phyloP scores from a whole-genome alignment of 768 basidiomycete genomes.

The Suillus hirtellus region DNA sequence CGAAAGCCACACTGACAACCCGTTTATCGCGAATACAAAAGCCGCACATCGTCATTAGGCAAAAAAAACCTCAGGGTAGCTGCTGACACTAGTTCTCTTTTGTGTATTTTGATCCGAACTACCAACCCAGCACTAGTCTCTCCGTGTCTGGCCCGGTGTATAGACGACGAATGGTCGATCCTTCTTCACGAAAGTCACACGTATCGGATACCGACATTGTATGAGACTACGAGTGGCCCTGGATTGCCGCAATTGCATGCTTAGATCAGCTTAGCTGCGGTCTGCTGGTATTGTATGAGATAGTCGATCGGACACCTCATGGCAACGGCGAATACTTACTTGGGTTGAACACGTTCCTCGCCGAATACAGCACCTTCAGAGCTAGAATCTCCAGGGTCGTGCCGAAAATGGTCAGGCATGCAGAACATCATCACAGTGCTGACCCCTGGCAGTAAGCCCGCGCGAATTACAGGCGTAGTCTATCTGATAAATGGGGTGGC shows the following conservation, averaged over 20 bases:
- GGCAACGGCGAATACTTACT: conserved; percentile 10
- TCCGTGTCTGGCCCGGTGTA: background rate
- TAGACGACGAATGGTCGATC: background rate
- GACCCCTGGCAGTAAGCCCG: too few relatives aligned
- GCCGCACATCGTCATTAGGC: conserved; percentile 16
- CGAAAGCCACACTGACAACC: conserved; percentile 22
- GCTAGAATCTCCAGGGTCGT: conserved; percentile 1
- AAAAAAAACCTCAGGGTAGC: conserved; percentile 25
- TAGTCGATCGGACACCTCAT: conserved; percentile 6
- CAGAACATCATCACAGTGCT: background rate
- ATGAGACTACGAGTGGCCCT: background rate
- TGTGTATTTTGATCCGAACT: conserved; percentile 6
- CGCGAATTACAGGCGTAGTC: background rate
- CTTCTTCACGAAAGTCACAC: background rate
- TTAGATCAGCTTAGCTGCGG: background rate
- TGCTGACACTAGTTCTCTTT: conserved; percentile 22
- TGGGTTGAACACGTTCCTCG: conserved; percentile 4
- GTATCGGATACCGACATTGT: background rate
- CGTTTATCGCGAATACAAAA: conserved; percentile 10
- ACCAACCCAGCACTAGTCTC: background rate
- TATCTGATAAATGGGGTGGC: background rate
- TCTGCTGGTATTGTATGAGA: background rate
- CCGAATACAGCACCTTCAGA: conserved; percentile 2
- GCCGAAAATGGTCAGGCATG: conserved; percentile 3
- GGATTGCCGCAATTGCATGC: background rate